Evolutionary conservation across 768 basidiomycete genomes (phyloP).

Genomic region (Hygrophoropsis aurantiaca): DNA sequence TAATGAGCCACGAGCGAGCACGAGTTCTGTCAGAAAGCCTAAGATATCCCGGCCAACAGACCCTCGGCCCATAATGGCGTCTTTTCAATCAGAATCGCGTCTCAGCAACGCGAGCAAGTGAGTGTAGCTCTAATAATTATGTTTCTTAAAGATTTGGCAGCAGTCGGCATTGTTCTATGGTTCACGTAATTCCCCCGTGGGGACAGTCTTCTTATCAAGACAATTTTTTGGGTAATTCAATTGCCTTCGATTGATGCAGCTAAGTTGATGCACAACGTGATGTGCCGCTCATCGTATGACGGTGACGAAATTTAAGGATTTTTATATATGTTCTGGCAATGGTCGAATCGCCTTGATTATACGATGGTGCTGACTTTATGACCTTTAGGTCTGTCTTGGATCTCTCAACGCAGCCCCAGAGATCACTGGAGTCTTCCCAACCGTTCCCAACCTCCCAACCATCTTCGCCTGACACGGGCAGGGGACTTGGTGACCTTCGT

Average conservation of each 20-base stretch:
- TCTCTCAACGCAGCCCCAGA: conserved; percentile 46
- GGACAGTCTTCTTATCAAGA: not conserved
- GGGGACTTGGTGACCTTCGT: conserved; percentile 65
- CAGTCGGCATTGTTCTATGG: not conserved
- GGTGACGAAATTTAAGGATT: no score
- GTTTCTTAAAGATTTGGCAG: not conserved
- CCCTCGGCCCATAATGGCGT: conserved; percentile 66
- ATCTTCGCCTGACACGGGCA: conserved; percentile 24
- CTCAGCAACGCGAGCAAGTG: conserved; percentile 53
- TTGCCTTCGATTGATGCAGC: not conserved
- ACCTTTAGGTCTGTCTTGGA: conserved; percentile 63
- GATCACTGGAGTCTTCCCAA: conserved; percentile 43
- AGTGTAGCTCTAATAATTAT: conserved; percentile 24
- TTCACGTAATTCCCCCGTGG: conserved; percentile 1
- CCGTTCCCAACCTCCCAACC: conserved; percentile 30
- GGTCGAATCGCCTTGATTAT: no score
- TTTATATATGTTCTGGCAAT: no score
- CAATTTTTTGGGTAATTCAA: not conserved
- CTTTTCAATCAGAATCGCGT: conserved; percentile 46
- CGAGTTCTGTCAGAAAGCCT: conserved; percentile 55
- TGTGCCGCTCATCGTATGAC: no score
- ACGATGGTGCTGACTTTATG: conserved; percentile 23
- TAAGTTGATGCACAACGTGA: not conserved
- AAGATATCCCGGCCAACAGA: conserved; percentile 87
- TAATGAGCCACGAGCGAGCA: conserved; percentile 50